Evolutionary conservation across 345 rosid species (phyloP).

Genomic region (Noccaea bulbosa): DNA sequence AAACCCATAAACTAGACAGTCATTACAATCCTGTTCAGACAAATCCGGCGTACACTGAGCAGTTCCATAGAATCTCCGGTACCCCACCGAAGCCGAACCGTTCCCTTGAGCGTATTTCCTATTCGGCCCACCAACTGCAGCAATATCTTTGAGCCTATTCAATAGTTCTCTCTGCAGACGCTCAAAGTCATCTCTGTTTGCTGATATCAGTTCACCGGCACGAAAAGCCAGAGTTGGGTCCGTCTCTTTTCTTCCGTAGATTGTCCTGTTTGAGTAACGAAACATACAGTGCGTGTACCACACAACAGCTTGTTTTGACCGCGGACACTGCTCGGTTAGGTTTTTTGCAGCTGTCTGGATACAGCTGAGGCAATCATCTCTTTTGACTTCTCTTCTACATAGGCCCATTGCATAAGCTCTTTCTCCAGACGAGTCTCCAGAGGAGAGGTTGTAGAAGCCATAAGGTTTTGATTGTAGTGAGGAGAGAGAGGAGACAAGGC

Average conservation of each 20-base stretch:
- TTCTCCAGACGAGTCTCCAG: constrained; percentile 34
- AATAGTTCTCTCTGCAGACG: constrained; percentile 36
- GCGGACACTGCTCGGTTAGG: constrained; percentile 37
- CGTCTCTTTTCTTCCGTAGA: constrained; percentile 38
- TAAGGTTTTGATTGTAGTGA: constrained; percentile 29
- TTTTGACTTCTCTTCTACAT: constrained; percentile 52
- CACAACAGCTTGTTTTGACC: constrained; percentile 39
- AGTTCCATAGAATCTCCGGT: constrained; percentile 38
- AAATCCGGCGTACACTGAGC: constrained; percentile 57
- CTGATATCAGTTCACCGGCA: background rate
- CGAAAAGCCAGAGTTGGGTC: background rate
- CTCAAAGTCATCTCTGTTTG: constrained; percentile 26
- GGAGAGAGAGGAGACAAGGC: constrained; percentile 34
- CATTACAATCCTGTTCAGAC: constrained; percentile 38
- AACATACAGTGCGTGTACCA: constrained; percentile 53
- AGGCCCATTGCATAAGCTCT: constrained; percentile 42
- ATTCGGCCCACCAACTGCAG: constrained; percentile 41
- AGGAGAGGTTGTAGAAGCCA: constrained; percentile 46
- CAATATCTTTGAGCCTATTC: constrained; percentile 27
- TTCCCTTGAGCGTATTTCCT: constrained; percentile 55
- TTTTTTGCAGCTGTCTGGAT: constrained; percentile 31
- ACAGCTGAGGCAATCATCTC: constrained; percentile 46
- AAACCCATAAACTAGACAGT: constrained; percentile 37
- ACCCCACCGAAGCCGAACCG: background rate
- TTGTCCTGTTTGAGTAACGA: constrained; percentile 46